Evolutionary conservation across 257 asterid species (phyloP), one percentile per base, ranked within the genome.

Genomic region (Haberlea rhodopensis): DNA sequence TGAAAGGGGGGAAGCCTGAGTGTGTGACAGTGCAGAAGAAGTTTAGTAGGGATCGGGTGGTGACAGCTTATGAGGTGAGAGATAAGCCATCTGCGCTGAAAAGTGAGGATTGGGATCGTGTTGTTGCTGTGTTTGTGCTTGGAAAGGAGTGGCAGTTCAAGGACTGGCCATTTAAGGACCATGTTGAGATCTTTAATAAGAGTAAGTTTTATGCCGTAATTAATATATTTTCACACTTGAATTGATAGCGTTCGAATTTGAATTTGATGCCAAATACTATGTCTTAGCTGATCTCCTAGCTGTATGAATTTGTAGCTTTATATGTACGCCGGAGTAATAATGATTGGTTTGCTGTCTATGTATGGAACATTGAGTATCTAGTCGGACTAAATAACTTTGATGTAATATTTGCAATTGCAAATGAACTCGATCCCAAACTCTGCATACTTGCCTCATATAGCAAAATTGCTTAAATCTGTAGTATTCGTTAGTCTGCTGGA

Each of bases 141-240:
- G 99, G 99, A 62, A 94, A 90, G 80, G 99, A 94, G 62, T 94
- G 99, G 99, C 99, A 94, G 84, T 94, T 90, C 71, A 94, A 94
- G 56, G 97, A 90, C 68, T 90, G 99, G 97, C 99, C 99, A 19
- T 94, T 82, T 70, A 94, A 94, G 86, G 91, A 90, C 67, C 99
- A 94, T 60, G 91, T 90, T 24, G 96, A 94, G 82, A 90, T 86
- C 67, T 94, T 94, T 60, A 94, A 88, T 73, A 94, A 80, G 87
- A 77, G 99, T 94, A 71, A 78, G 97, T 75, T 68, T 43, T 72
- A 1, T 3, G 24, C 2, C 2, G 54, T 21, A 71, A 29, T 22
- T 62, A 19, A 61, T 22, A 11, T 0, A 59, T 61, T 3, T 25
- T 21, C 20, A 10, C 23, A 8, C 18, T 31, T 28, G 48, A 51